Evolutionary conservation across 306 rosid species (phyloP).

Genomic region (Lathyrus oleraceus): DNA sequence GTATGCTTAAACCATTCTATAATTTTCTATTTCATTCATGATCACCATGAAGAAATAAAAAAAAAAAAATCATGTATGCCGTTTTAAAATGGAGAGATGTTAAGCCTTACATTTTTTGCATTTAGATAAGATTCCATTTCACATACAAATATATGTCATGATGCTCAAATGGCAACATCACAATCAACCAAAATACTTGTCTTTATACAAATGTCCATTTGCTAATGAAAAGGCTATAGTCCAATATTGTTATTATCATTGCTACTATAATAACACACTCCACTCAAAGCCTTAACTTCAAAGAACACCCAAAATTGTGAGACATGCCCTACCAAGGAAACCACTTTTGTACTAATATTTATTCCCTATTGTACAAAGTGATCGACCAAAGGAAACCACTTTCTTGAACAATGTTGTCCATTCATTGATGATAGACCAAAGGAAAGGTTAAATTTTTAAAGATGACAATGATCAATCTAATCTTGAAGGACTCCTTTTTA

Average conservation of each 20-base stretch:
- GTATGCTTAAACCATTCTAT: constrained; percentile 28
- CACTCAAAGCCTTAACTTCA: constrained; percentile 19
- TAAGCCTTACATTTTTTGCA: constrained; percentile 33
- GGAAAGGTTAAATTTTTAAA: constrained; percentile 28
- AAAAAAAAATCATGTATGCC: constrained; percentile 17
- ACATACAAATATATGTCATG: constrained; percentile 10
- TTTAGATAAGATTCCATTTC: constrained; percentile 43
- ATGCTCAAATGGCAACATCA: constrained; percentile 38
- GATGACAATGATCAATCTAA: constrained; percentile 43
- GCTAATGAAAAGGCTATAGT: not conserved
- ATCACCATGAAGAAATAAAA: constrained; percentile 22
- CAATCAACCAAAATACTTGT: constrained; percentile 19
- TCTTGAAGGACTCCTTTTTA: constrained; percentile 25
- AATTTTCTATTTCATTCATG: constrained; percentile 37
- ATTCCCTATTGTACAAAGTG: constrained; percentile 23
- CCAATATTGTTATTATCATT: not conserved
- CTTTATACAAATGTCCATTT: constrained; percentile 24
- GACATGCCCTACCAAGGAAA: constrained; percentile 18
- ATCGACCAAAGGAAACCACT: not conserved
- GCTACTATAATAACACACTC: constrained; percentile 12
- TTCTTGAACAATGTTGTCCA: constrained; percentile 49
- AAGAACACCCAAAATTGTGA: constrained; percentile 30
- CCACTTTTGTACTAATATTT: constrained; percentile 21
- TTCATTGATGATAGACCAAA: constrained; percentile 33
- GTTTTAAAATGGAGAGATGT: constrained; percentile 39